Base-by-base conservation (phyloP, 2,329 filamentous ascomycete genomes). In the Aspergillus tubingensis region DNA sequence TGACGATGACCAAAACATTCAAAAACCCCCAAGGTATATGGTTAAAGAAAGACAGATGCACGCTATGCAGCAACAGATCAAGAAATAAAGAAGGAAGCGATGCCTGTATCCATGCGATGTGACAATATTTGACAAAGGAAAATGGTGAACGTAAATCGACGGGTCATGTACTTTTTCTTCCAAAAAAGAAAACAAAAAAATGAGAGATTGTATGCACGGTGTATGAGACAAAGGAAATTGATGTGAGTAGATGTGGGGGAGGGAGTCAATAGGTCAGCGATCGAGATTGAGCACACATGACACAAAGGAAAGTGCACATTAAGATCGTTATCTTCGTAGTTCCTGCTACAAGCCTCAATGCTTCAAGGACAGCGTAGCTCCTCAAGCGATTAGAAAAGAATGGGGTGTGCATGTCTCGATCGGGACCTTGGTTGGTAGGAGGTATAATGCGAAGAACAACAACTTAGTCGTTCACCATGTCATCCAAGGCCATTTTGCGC, bases 401-500 rank as follows among this genome's bases (percentile, higher is more conserved):
- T 53, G 41, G 27, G 53, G 56, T 39, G 56, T 57, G 55, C 57
- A 54, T 27, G 51, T 55, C 54, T 52, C 43, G 30, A 47, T 21
- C 30, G 38, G 32, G 39, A 23, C 25, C 15, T 17, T 25, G 15
- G 13, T 8, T 13, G 23, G 32, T 39, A 21, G 15, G 3, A 32
- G 11, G 17, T 25, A 38, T n/a, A 23, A n/a, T 38, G 15, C 5
- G 17, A 17, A 19, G 17, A 44, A 36, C n/a, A 36, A 36, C 32
- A 23, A 23, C n/a, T 57, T 57, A 77, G 44, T 71, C 75, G 51
- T 77, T 77, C 17, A 77, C 75, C 68, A 77, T 77, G 53, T 77
- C 75, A 54, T 77, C 72, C 57, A 77, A 57, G 13, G 75, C 74
- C 75, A 77, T 77, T 51, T 73, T 76, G 32, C 73, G 73, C 44